Conservation (phyloP, 108 stramenopile species). For the Cyclostephanos tholiformis region DNA sequence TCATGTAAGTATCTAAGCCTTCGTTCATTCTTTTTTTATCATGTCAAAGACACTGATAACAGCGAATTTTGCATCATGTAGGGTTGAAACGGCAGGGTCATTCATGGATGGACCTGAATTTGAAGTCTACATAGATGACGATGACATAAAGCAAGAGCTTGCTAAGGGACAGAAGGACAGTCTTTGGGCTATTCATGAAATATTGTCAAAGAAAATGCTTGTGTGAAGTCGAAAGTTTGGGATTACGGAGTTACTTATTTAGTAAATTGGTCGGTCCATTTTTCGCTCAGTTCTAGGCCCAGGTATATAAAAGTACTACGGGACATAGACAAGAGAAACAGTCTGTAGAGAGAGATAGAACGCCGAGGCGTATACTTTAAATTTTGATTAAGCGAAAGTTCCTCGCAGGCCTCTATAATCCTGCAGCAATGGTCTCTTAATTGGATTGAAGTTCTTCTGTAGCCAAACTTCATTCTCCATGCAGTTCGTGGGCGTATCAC, state of each 20-base stretch:
- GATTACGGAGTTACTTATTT: too few species aligned
- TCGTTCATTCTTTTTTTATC: background rate
- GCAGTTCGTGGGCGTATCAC: slow-evolving; percentile 43
- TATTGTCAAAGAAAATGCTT: slow-evolving; percentile 41
- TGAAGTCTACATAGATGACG: slow-evolving; percentile 46
- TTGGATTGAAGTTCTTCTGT: slow-evolving; percentile 54
- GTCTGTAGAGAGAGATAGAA: too few species aligned
- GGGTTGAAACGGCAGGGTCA: slow-evolving; percentile 59
- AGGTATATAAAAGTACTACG: too few species aligned
- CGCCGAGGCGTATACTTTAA: too few species aligned
- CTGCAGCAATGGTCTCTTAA: background rate
- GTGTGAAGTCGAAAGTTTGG: too few species aligned
- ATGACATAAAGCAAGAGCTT: slow-evolving; percentile 45
- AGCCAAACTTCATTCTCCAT: slow-evolving; percentile 61
- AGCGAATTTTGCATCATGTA: background rate
- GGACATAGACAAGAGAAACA: too few species aligned
- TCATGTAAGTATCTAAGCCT: slow-evolving; percentile 18
- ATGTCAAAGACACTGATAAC: background rate
- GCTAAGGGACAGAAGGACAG: slow-evolving; percentile 39
- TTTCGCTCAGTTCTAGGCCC: too few species aligned
- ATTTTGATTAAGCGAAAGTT: too few species aligned
- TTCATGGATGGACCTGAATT: slow-evolving; percentile 41
- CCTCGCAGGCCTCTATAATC: slow-evolving; percentile 26
- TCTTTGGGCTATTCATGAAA: slow-evolving; percentile 46
- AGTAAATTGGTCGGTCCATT: too few species aligned